Conservation (phyloP, 345 rosid species). For the Rhizophora mangle region DNA sequence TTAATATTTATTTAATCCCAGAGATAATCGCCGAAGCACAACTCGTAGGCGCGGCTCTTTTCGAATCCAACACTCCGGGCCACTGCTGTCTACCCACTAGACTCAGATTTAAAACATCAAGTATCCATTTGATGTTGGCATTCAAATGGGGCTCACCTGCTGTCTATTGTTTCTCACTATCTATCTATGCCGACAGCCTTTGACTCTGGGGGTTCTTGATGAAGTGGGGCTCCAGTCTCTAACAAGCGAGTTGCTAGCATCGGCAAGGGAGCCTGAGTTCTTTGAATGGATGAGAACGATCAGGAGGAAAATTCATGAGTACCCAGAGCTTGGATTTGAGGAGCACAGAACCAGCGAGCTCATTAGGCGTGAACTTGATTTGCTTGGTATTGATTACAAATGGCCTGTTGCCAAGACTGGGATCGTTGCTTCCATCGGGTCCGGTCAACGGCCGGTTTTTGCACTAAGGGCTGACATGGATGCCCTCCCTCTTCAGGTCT, state of each 20-base stretch:
- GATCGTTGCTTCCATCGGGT: constrained; percentile 56
- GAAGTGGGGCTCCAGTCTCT: constrained; percentile 5
- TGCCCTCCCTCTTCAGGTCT: constrained; percentile 71
- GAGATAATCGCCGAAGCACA: no score
- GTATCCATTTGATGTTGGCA: no score
- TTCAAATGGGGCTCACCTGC: no score
- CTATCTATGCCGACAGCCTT: neutral
- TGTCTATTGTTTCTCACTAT: neutral
- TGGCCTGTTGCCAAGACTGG: constrained; percentile 74
- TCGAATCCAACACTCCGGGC: no score
- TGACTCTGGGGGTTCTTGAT: neutral
- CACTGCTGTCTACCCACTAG: no score
- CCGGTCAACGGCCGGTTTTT: constrained; percentile 49
- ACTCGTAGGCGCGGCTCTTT: no score
- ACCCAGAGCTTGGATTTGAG: constrained; percentile 69
- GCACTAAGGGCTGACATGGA: constrained; percentile 78
- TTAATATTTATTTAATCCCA: no score
- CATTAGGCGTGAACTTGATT: constrained; percentile 54
- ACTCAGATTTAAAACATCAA: no score
- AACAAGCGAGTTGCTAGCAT: constrained; percentile 35
- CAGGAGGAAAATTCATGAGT: constrained; percentile 58
- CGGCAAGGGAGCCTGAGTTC: constrained; percentile 52
- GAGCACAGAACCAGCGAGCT: constrained; percentile 58
- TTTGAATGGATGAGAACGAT: constrained; percentile 58
- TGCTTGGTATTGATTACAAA: constrained; percentile 48